Evolutionary conservation across 805 yeast genomes (phyloP).

Genomic region (Komagataella kurtzmanii): DNA sequence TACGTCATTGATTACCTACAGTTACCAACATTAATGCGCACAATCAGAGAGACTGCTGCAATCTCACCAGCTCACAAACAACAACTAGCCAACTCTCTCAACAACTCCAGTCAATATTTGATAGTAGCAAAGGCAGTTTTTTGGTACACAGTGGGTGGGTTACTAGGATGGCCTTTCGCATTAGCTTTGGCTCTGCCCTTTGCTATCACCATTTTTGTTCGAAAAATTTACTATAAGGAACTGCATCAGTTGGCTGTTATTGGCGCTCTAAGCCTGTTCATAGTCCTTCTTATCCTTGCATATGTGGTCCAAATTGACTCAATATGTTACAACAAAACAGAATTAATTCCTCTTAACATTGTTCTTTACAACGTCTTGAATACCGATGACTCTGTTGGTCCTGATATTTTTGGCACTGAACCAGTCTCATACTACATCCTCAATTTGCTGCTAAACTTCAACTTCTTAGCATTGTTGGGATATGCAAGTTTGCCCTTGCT

Average conservation of each 20-base stretch:
- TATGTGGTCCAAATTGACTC: slow-evolving; percentile 34
- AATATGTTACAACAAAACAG: slow-evolving; percentile 40
- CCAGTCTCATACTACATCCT: slow-evolving; percentile 58
- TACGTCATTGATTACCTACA: slow-evolving; percentile 21
- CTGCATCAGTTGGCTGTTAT: not conserved
- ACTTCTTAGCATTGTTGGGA: slow-evolving; percentile 32
- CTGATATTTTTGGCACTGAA: slow-evolving; percentile 83
- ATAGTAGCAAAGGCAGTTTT: slow-evolving; percentile 19
- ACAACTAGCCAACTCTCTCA: not conserved
- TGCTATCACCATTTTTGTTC: slow-evolving; percentile 19
- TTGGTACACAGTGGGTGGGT: slow-evolving; percentile 50
- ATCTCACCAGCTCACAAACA: not conserved
- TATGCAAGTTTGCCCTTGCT: slow-evolving; percentile 21
- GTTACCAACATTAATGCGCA: not conserved
- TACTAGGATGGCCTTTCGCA: slow-evolving; percentile 88
- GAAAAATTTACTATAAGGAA: slow-evolving; percentile 2
- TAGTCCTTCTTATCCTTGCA: slow-evolving; percentile 5
- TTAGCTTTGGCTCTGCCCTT: slow-evolving; percentile 53
- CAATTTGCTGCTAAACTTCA: slow-evolving; percentile 68
- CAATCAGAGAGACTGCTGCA: not conserved
- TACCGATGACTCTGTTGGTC: slow-evolving; percentile 64
- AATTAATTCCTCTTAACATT: slow-evolving; percentile 71
- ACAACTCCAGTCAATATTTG: not conserved
- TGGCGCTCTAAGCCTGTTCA: not conserved
- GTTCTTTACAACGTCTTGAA: slow-evolving; percentile 67